Conservation (phyloP, 352 stramenopile species). For the Halophytophthora polymorphica region DNA sequence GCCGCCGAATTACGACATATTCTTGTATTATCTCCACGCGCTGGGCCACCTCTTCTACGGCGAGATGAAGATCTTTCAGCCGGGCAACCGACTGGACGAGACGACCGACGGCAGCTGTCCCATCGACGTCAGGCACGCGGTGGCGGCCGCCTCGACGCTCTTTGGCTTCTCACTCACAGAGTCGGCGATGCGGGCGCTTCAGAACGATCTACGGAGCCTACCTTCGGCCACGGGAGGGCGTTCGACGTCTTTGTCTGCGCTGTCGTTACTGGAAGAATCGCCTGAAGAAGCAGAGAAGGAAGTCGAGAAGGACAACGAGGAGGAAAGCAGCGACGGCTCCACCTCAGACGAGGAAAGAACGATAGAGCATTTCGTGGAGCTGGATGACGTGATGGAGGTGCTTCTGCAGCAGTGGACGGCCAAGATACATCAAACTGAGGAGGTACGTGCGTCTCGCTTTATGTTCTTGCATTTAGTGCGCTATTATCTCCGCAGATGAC, state of each 20-base stretch:
- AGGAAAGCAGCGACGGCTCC: conserved; percentile 6
- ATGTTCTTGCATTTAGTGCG: neutral
- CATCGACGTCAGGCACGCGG: conserved; percentile 30
- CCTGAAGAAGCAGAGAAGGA: conserved; percentile 8
- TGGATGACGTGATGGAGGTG: conserved; percentile 62
- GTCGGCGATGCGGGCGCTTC: conserved; percentile 29
- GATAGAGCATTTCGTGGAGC: conserved; percentile 32
- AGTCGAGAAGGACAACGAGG: conserved; percentile 3
- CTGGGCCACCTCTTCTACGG: conserved; percentile 64
- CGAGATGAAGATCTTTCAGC: conserved; percentile 67
- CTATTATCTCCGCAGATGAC: too few relatives aligned
- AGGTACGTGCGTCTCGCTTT: conserved; percentile 25
- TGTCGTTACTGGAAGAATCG: neutral
- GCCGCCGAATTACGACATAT: conserved; percentile 47
- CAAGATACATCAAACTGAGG: conserved; percentile 45
- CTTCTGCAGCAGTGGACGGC: conserved; percentile 55
- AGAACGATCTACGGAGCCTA: conserved; percentile 33
- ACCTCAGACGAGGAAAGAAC: too few relatives aligned
- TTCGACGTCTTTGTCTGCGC: conserved; percentile 2
- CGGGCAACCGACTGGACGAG: conserved; percentile 54
- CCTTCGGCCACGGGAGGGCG: conserved; percentile 9
- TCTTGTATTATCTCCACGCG: conserved; percentile 68
- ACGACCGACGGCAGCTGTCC: conserved; percentile 45
- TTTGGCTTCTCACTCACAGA: conserved; percentile 48
- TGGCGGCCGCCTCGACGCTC: conserved; percentile 28